phyloP scores from a whole-genome alignment of 306 rosid genomes.

The Malus fusca region DNA sequence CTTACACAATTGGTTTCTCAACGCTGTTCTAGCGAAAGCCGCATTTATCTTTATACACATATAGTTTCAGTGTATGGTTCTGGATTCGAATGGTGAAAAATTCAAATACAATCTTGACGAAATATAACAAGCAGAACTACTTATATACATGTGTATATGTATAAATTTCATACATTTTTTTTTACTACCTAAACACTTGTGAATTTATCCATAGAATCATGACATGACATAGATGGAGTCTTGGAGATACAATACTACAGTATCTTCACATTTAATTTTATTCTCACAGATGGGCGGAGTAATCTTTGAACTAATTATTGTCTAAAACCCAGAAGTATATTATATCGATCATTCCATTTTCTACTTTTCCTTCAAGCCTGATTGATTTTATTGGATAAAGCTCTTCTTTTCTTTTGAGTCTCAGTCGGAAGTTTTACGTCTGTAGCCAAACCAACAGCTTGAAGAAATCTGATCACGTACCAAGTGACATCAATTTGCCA shows the following conservation, averaged over 20 bases:
- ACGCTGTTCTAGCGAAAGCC: no score
- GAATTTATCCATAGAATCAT: no score
- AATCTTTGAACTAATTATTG: no score
- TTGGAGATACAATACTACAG: no score
- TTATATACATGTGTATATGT: neutral
- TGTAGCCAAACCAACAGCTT: slow-evolving; percentile 60
- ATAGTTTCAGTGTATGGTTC: no score
- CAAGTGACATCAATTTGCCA: slow-evolving; percentile 89
- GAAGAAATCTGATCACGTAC: slow-evolving; percentile 58
- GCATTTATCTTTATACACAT: no score
- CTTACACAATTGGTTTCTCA: neutral
- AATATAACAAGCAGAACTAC: neutral
- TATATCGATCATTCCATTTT: neutral
- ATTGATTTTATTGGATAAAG: neutral
- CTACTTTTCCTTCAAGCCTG: neutral
- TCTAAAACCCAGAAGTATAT: no score
- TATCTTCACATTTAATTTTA: no score
- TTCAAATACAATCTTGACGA: no score
- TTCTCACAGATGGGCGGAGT: no score
- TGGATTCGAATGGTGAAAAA: no score
- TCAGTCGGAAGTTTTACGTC: slow-evolving; percentile 64
- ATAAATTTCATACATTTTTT: neutral
- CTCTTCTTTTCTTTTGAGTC: slow-evolving; percentile 49
- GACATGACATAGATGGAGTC: no score
- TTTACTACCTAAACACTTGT: neutral